phyloP scores from a whole-genome alignment of 2,329 filamentous ascomycete genomes.

The Pseudocercospora fuligena region DNA sequence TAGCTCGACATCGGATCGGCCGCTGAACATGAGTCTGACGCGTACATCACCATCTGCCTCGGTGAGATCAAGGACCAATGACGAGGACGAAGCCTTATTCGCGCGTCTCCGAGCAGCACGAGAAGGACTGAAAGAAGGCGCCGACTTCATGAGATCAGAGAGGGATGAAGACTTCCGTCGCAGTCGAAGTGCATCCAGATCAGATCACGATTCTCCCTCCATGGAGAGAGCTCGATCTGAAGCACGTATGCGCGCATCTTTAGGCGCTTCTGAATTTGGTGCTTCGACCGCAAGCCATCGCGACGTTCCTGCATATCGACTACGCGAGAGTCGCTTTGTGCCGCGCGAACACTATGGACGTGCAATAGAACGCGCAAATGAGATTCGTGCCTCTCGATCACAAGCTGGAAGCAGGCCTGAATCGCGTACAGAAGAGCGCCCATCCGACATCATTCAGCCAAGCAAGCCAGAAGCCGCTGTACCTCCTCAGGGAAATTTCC shows the following conservation, averaged over 20 bases:
- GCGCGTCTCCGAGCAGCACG: constrained; percentile 40
- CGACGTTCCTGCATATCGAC: constrained; percentile 42
- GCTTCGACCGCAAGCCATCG: constrained; percentile 10
- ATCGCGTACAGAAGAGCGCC: constrained; percentile 21
- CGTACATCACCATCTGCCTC: constrained; percentile 25
- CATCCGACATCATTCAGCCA: background rate
- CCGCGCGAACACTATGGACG: constrained; percentile 41
- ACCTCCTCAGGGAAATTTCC: background rate
- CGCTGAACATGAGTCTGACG: constrained; percentile 20
- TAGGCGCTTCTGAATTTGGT: constrained; percentile 16
- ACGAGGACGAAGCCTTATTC: constrained; percentile 42
- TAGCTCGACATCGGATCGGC: constrained; percentile 14
- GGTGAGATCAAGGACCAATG: constrained; percentile 27
- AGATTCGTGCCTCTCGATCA: constrained; percentile 33
- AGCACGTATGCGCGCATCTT: constrained; percentile 37
- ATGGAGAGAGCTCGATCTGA: constrained; percentile 39
- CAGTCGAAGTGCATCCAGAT: constrained; percentile 32
- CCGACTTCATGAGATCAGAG: constrained; percentile 23
- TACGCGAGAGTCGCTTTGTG: constrained; percentile 44
- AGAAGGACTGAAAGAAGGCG: constrained; percentile 35
- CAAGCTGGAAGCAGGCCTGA: constrained; percentile 25
- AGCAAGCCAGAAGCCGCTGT: background rate
- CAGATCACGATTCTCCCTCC: constrained; percentile 39
- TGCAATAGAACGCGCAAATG: constrained; percentile 41
- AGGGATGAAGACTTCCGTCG: constrained; percentile 31